A percentile compares a stretch with the other conserved stretches of the same genome.
phyloP scores from a whole-genome alignment of 805 yeast genomes.

The Metschnikowia reukaufii region DNA sequence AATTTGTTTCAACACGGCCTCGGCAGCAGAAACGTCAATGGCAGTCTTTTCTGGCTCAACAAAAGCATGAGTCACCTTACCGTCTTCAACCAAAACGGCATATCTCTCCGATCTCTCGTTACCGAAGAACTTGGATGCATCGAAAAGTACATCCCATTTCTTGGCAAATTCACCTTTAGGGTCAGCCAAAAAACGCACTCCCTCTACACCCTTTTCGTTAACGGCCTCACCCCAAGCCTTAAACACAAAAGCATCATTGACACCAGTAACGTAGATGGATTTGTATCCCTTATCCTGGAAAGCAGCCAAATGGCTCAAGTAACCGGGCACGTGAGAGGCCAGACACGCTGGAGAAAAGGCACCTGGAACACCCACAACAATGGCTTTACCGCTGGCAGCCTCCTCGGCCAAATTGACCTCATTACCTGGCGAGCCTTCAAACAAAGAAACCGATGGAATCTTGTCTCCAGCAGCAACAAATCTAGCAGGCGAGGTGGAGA shows the following conservation, averaged over 20 bases:
- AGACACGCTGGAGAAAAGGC: constrained; percentile 84
- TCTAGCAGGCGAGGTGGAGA: constrained; percentile 22
- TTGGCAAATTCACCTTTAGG: constrained; percentile 71
- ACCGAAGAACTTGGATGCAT: constrained; percentile 77
- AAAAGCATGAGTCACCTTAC: constrained; percentile 62
- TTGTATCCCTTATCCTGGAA: constrained; percentile 67
- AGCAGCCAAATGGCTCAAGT: constrained; percentile 47
- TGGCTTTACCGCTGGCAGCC: constrained; percentile 45
- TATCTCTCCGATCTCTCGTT: constrained; percentile 71
- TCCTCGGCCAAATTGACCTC: constrained; percentile 54
- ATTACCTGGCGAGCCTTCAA: constrained; percentile 67
- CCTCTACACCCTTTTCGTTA: constrained; percentile 23
- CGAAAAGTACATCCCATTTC: constrained; percentile 66
- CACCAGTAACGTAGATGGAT: constrained; percentile 66
- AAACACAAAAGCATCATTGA: constrained; percentile 84
- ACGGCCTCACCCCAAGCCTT: constrained; percentile 69
- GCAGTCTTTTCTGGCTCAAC: constrained; percentile 82
- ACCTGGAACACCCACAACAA: constrained; percentile 52
- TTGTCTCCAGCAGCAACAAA: constrained; percentile 55
- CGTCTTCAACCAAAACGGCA: constrained; percentile 74
- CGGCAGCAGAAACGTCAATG: constrained; percentile 53
- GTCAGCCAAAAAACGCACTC: constrained; percentile 69
- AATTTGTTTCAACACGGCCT: constrained; percentile 37
- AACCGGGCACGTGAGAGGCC: constrained; percentile 74
- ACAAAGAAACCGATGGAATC: constrained; percentile 57